These are phyloP conservation scores for Aphelidium insulamus DNA, from an alignment of 371 early-diverging fungal species.

Conservation along the genomic window DNA sequence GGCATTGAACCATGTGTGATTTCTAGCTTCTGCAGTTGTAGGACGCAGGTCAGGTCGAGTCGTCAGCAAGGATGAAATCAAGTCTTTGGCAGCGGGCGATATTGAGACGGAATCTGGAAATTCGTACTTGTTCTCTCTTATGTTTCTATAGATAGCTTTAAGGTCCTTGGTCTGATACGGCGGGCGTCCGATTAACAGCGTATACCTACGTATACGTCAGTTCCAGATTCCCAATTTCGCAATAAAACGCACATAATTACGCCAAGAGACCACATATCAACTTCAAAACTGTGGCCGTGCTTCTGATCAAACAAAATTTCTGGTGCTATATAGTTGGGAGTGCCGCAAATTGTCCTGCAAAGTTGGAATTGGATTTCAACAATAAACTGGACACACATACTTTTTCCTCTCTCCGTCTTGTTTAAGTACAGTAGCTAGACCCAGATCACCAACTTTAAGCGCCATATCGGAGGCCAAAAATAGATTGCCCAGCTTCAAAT, in stretches of 20 bases:
- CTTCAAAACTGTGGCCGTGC: conserved; percentile 84
- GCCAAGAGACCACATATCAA: conserved; percentile 96
- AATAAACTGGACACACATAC: conserved; percentile 16
- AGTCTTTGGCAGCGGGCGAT: conserved; percentile 41
- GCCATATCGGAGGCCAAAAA: conserved; percentile 63
- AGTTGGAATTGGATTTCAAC: not conserved
- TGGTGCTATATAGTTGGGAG: conserved; percentile 97
- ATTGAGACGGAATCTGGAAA: conserved; percentile 49
- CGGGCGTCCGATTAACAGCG: conserved; percentile 76
- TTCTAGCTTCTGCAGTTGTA: not conserved
- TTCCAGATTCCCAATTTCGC: not conserved
- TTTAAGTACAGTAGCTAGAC: conserved; percentile 60
- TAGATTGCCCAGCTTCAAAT: conserved; percentile 92
- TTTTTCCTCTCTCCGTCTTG: conserved; percentile 61
- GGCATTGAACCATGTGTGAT: not conserved
- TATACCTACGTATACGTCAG: conserved; percentile 29
- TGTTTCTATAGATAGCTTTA: conserved; percentile 63
- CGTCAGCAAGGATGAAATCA: conserved; percentile 56
- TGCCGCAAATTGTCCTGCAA: conserved; percentile 79
- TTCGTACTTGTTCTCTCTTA: conserved; percentile 43
- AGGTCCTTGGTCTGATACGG: conserved; percentile 85
- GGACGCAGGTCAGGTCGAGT: conserved; percentile 36
- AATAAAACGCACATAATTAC: conserved; percentile 50
- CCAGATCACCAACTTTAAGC: conserved; percentile 94
- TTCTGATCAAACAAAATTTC: conserved; percentile 72